Conservation (phyloP, 2,329 filamentous ascomycete species). For the Fusarium verticillioides region DNA sequence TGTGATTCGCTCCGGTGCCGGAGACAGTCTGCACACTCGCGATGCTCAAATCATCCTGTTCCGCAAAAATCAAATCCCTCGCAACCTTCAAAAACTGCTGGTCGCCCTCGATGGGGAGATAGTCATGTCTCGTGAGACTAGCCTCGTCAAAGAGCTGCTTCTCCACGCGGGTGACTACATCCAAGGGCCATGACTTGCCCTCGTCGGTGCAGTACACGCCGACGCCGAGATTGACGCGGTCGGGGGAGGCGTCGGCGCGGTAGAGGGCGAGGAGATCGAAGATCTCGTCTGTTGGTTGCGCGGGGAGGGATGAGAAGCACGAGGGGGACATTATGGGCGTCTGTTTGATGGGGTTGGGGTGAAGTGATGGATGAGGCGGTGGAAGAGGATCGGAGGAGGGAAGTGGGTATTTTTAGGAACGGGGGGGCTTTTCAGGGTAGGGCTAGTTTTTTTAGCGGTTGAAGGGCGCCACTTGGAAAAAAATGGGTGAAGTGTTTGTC, state of each 20-base stretch:
- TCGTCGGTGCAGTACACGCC: conserved; percentile 41
- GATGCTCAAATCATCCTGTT: conserved; percentile 26
- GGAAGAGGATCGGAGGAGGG: conserved; percentile 15
- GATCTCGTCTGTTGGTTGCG: conserved; percentile 28
- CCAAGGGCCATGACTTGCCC: conserved; percentile 38
- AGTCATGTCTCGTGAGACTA: conserved; percentile 33
- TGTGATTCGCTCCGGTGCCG: conserved; percentile 92
- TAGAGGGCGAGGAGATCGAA: conserved; percentile 28
- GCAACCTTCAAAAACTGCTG: conserved; percentile 33
- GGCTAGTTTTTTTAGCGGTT: conserved; percentile 12
- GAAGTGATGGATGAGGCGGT: conserved; percentile 7
- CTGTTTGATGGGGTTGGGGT: not conserved
- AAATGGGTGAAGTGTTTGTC: not conserved
- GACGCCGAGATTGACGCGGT: conserved; percentile 38
- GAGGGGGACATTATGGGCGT: conserved; percentile 7
- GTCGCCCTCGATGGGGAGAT: conserved; percentile 39
- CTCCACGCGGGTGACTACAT: conserved; percentile 34
- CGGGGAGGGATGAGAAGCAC: conserved; percentile 15
- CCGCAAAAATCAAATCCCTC: conserved; percentile 31
- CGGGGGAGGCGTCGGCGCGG: conserved; percentile 26
- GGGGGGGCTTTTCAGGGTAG: conserved; percentile 8
- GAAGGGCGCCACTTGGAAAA: not conserved
- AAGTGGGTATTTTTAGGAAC: conserved; percentile 29
- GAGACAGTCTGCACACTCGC: conserved; percentile 90
- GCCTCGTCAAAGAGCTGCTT: conserved; percentile 29